Base-by-base conservation (phyloP, 345 rosid species). In the Aquilaria yunnanensis region DNA sequence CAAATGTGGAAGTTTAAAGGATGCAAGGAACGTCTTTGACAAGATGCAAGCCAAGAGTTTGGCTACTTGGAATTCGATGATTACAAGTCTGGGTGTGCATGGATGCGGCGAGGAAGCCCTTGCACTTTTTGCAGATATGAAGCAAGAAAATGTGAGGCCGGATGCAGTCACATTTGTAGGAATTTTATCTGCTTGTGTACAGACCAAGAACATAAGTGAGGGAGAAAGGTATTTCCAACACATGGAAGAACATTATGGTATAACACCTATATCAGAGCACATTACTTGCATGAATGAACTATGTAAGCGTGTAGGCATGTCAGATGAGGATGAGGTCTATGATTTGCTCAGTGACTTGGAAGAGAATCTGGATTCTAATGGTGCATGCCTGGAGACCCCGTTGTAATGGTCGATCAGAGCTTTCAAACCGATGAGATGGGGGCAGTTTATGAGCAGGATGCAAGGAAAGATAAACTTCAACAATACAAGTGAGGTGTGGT, bases 81-180 rank as follows among this genome's bases (percentile, higher is more conserved):
- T 78, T 14, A 29, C 67, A 13, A 75, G 72, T 32, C 70, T 69
- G 33, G 79, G 77, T 65, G 72, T 72, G 60, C 70, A 75, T 45
- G 82, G 82, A 56, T 47, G 57, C 12, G 56, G 65, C 57, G 61
- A 63, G 56, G 72, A 54, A 41, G 74, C 71, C 41, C 63, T 75
- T 56, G 51, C 65, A 41, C 58, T 75, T 59, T 78, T 70, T 45
- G 37, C 9, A 59, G 71, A 71, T 62, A 75, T 78, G 73, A 51
- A 41, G 48, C 64, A 41, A 53, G 65, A 60, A 45, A 67, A 70
- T 14, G 67, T 69, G 51, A 58, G 54, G 54, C 77, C 77, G 41
- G 81, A 91, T 67, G 88, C 83, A 13, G 83, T 89, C 70, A 87
- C 89, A 63, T 89, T 85, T 58, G 94, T 87, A 0, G 94, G 91